phyloP scores from a whole-genome alignment of 75 land plant species.

The Pseudotsuga menziesii region DNA sequence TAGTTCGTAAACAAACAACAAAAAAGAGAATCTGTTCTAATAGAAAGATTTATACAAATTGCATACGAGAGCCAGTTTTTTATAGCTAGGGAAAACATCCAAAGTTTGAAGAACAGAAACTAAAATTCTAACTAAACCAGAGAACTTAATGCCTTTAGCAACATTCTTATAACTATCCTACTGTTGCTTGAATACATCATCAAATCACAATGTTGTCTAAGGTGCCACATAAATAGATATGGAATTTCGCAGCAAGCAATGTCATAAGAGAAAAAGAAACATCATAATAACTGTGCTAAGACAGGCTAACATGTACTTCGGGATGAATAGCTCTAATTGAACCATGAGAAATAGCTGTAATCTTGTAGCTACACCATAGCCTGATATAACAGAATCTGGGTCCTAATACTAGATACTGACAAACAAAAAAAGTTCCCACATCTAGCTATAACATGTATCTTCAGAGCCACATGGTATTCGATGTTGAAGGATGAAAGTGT shows the following conservation, averaged over 20 bases:
- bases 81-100: background rate
- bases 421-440: background rate
- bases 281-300: background rate
- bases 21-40: background rate
- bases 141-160: background rate
- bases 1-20: background rate
- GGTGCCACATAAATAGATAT: background rate
- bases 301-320: constrained; percentile 2
- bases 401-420: background rate
- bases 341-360: background rate
- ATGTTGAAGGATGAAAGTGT: background rate
- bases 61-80: background rate
- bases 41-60: background rate
- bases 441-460: background rate
- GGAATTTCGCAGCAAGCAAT: background rate
- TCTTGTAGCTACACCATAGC: background rate
- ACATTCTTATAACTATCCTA: background rate
- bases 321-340: background rate
- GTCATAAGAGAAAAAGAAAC: background rate
- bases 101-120: background rate
- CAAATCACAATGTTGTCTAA: background rate
- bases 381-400: background rate
- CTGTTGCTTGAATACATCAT: background rate
- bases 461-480: background rate
- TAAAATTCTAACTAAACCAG: background rate